Percentiles rank a stretch among this genome's conserved stretches.
phyloP scores from a whole-genome alignment of 2,329 filamentous ascomycete genomes.

The Ramularia endophylla region DNA sequence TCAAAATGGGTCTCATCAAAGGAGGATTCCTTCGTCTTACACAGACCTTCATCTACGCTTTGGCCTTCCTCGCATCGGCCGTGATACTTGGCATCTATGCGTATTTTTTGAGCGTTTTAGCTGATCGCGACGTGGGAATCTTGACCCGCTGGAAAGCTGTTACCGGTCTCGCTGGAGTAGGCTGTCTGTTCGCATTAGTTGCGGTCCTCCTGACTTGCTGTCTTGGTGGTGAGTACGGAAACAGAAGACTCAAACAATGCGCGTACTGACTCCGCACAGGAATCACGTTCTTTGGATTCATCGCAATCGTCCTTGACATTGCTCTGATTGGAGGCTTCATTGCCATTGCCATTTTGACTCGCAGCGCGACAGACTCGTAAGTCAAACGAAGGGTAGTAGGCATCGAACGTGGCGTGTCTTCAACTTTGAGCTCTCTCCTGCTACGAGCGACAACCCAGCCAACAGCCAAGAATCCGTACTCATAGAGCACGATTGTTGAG shows the following conservation, averaged over 20 bases:
- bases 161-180: slow-evolving; percentile 66
- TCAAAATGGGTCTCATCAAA: slow-evolving; percentile 32
- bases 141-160: slow-evolving; percentile 43
- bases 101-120: slow-evolving; percentile 74
- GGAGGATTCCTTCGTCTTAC: slow-evolving; percentile 60
- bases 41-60: slow-evolving; percentile 65
- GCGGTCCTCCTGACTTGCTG: slow-evolving; percentile 73
- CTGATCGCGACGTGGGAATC: slow-evolving; percentile 59
- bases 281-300: slow-evolving; percentile 62
- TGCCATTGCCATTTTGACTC: slow-evolving; percentile 71
- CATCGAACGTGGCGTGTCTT: no score
- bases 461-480: no score
- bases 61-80: slow-evolving; percentile 67
- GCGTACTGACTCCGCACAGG: slow-evolving; percentile 28
- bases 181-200: slow-evolving; percentile 66
- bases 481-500: no score
- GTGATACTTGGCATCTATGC: slow-evolving; percentile 63
- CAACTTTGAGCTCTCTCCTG: no score
- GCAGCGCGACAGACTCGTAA: slow-evolving; percentile 57
- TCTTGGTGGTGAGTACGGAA: slow-evolving; percentile 50
- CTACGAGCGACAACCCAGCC: no score
- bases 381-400: no score
- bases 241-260: not conserved
- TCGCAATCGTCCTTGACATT: slow-evolving; percentile 71
- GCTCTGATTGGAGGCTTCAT: slow-evolving; percentile 72